Percentiles rank a stretch among this genome's conserved stretches.
Conservation (phyloP, 2,329 filamentous ascomycete genomes). For the Dichotomopilus funicola region DNA sequence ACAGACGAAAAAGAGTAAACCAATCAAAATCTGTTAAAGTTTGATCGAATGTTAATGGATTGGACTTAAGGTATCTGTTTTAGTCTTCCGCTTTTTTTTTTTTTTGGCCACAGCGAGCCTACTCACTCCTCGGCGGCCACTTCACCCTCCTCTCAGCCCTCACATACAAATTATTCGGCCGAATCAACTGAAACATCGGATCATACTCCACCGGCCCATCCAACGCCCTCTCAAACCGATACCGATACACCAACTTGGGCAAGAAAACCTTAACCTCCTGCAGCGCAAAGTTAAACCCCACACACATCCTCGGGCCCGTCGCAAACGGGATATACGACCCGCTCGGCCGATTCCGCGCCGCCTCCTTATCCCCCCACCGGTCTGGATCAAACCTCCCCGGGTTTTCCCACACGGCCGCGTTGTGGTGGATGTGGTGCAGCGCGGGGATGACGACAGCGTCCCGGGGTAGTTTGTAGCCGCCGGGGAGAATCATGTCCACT, state of each 20-base stretch:
- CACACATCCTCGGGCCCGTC: constrained; percentile 50
- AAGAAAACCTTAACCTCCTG: constrained; percentile 55
- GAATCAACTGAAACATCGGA: constrained; percentile 52
- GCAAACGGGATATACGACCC: constrained; percentile 54
- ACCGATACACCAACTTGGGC: constrained; percentile 52
- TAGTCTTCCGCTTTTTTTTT: too few species aligned
- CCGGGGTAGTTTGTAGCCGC: constrained; percentile 49
- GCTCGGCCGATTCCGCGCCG: constrained; percentile 45
- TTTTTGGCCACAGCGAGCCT: too few species aligned
- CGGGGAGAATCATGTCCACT: constrained; percentile 50
- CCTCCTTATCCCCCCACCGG: constrained; percentile 46
- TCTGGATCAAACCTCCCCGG: constrained; percentile 53
- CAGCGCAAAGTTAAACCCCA: constrained; percentile 59
- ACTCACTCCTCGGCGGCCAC: neutral
- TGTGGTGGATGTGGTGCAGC: constrained; percentile 46
- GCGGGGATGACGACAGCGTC: constrained; percentile 48
- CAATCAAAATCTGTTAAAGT: too few species aligned
- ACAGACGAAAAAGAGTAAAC: too few species aligned
- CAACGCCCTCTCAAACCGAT: constrained; percentile 47
- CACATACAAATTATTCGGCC: constrained; percentile 50
- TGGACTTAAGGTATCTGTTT: too few species aligned
- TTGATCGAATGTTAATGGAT: too few species aligned
- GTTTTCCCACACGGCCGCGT: constrained; percentile 51
- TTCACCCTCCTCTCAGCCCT: constrained; percentile 31
- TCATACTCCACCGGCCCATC: constrained; percentile 48